These are phyloP conservation scores for Euphrasia arctica DNA, from an alignment of 305 asterid genomes.

Conservation along the genomic window DNA sequence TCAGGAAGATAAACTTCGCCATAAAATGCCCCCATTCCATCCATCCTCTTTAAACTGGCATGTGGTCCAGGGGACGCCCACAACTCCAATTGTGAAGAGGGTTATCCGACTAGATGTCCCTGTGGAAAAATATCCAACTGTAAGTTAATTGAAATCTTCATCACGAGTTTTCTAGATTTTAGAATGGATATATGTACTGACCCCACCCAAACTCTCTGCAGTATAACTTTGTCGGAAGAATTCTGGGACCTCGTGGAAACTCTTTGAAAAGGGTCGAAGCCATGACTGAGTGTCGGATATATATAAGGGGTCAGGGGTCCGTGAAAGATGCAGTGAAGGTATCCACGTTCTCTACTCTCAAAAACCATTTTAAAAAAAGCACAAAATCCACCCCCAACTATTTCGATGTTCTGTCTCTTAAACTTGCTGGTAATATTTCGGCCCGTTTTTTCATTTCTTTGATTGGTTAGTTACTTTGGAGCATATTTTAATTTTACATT, in stretches of 20 bases:
- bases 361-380: neutral
- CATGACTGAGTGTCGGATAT: conserved; percentile 73
- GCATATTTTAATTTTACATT: neutral
- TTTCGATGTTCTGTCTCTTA: neutral
- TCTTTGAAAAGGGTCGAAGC: conserved; percentile 82
- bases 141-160: conserved; percentile 30
- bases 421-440: neutral
- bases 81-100: conserved; percentile 61
- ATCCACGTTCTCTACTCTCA: conserved; percentile 13
- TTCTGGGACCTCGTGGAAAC: conserved; percentile 83
- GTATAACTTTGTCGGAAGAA: conserved; percentile 87
- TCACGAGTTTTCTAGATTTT: conserved; percentile 3
- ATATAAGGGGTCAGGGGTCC: conserved; percentile 74
- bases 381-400: neutral
- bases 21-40: conserved; percentile 54
- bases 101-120: conserved; percentile 77
- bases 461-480: neutral
- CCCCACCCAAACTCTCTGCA: conserved; percentile 30
- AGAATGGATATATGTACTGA: conserved; percentile 14
- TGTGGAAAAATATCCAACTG: conserved; percentile 73
- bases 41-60: conserved; percentile 57
- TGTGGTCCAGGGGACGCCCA: conserved; percentile 44
- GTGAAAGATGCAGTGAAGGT: conserved; percentile 78
- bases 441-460: neutral
- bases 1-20: conserved; percentile 66